phyloP scores from a whole-genome alignment of 495 filamentous ascomycete species.

The Saxophila tyrrhenica region DNA sequence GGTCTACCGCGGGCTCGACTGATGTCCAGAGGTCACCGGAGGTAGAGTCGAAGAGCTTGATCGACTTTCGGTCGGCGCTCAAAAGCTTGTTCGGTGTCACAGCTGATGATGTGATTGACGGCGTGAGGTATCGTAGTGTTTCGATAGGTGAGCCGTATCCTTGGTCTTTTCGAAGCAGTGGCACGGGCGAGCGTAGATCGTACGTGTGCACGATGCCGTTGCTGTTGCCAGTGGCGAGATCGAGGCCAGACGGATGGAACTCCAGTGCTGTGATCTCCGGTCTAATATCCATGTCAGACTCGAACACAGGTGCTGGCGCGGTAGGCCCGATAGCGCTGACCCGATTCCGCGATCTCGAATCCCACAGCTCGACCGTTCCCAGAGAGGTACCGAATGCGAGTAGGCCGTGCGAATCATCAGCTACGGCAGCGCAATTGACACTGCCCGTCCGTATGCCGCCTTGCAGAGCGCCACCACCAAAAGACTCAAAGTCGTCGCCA shows the following conservation, averaged over 20 bases:
- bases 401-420: constrained; percentile 81
- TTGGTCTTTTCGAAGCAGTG: constrained; percentile 83
- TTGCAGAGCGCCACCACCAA: constrained; percentile 58
- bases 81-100: constrained; percentile 73
- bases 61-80: constrained; percentile 84
- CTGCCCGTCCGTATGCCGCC: constrained; percentile 69
- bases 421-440: constrained; percentile 83
- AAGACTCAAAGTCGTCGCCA: constrained; percentile 57
- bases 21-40: constrained; percentile 84
- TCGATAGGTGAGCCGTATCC: constrained; percentile 92
- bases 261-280: constrained; percentile 77
- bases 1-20: constrained; percentile 85
- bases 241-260: constrained; percentile 76
- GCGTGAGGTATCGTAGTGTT: constrained; percentile 73
- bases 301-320: constrained; percentile 31
- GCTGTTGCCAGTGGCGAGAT: constrained; percentile 76
- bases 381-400: constrained; percentile 89
- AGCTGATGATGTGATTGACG: constrained; percentile 51
- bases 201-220: constrained; percentile 85
- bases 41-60: constrained; percentile 87
- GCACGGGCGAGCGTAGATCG: constrained; percentile 79
- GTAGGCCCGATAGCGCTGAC: constrained; percentile 55
- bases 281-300: constrained; percentile 30
- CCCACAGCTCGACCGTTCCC: constrained; percentile 96
- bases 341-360: constrained; percentile 67